Evolutionary conservation across 768 basidiomycete genomes (phyloP).

Genomic region (Rhizopogon vinicolor): DNA sequence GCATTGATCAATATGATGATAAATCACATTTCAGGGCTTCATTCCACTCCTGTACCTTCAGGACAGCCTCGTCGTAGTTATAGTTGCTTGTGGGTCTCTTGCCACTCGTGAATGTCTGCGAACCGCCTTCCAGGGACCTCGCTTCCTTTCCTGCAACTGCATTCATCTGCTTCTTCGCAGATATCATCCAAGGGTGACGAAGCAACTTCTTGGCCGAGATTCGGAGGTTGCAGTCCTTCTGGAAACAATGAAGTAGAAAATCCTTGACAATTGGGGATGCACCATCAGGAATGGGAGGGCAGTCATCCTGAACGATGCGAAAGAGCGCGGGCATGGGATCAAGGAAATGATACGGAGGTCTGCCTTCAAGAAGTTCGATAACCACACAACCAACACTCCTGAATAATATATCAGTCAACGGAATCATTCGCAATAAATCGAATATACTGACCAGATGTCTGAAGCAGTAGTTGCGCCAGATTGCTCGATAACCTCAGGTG

Average conservation of each 20-base stretch:
- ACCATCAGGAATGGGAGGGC: slow-evolving; percentile 93
- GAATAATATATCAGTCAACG: slow-evolving; percentile 3
- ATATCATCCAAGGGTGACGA: slow-evolving; percentile 93
- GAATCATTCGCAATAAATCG: background rate
- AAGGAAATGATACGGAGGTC: slow-evolving; percentile 92
- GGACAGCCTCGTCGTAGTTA: slow-evolving; percentile 90
- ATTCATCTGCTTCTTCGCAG: slow-evolving; percentile 72
- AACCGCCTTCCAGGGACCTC: slow-evolving; percentile 10
- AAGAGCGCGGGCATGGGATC: slow-evolving; percentile 99
- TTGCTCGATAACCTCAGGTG: slow-evolving; percentile 98
- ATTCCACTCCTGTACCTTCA: slow-evolving; percentile 98
- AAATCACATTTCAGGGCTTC: slow-evolving; percentile 85
- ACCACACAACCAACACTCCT: slow-evolving; percentile 96
- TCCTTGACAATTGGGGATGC: slow-evolving; percentile 94
- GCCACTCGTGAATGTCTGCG: slow-evolving; percentile 25
- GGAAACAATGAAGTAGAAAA: slow-evolving; percentile 96
- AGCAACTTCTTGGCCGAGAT: slow-evolving; percentile 92
- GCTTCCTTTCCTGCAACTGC: slow-evolving; percentile 23
- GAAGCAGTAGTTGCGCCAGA: slow-evolving; percentile 95
- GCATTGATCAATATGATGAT: slow-evolving; percentile 11
- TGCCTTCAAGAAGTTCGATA: slow-evolving; percentile 85
- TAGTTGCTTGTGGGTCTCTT: slow-evolving; percentile 67
- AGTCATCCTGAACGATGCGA: slow-evolving; percentile 97
- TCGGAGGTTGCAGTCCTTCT: slow-evolving; percentile 94
- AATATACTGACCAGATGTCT: slow-evolving; percentile 77